Conservation (phyloP, 805 yeast species). For the Metschnikowia kofuensis region DNA sequence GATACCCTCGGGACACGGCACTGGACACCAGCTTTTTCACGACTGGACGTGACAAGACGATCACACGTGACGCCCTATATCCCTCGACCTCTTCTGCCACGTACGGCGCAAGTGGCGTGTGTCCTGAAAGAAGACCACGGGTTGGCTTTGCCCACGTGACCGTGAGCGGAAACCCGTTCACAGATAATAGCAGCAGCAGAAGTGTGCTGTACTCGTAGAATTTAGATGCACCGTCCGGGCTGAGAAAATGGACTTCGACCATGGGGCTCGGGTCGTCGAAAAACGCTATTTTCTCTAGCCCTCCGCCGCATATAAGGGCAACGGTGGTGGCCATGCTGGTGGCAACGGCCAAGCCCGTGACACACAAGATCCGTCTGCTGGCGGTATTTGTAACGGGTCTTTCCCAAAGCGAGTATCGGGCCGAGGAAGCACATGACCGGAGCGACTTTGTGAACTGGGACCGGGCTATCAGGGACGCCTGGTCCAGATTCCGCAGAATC, state of each 20-base stretch:
- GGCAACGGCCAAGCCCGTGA: conserved; percentile 37
- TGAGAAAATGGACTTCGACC: conserved; percentile 51
- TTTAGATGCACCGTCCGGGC: conserved; percentile 48
- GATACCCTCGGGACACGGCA: conserved; percentile 27
- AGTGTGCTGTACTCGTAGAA: conserved; percentile 50
- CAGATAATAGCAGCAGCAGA: conserved; percentile 52
- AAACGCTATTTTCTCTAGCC: conserved; percentile 50
- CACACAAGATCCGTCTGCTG: conserved; percentile 25
- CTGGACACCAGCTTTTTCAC: neutral
- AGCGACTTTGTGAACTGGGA: conserved; percentile 5
- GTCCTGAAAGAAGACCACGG: conserved; percentile 9
- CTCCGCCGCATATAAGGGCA: conserved; percentile 65
- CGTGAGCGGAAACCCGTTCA: conserved; percentile 53
- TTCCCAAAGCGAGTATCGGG: conserved; percentile 6
- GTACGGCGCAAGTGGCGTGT: conserved; percentile 23
- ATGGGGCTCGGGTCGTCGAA: conserved; percentile 15
- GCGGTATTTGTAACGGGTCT: neutral
- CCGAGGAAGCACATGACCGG: conserved; percentile 6
- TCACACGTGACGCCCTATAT: conserved; percentile 53
- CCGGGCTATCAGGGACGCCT: conserved; percentile 3
- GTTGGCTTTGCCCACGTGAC: conserved; percentile 44
- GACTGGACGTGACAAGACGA: conserved; percentile 37
- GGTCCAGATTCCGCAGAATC: neutral
- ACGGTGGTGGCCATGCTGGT: conserved; percentile 51
- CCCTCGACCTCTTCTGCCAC: conserved; percentile 31